Base-by-base conservation (phyloP, 306 rosid species). In the Abrus pulchellus region DNA sequence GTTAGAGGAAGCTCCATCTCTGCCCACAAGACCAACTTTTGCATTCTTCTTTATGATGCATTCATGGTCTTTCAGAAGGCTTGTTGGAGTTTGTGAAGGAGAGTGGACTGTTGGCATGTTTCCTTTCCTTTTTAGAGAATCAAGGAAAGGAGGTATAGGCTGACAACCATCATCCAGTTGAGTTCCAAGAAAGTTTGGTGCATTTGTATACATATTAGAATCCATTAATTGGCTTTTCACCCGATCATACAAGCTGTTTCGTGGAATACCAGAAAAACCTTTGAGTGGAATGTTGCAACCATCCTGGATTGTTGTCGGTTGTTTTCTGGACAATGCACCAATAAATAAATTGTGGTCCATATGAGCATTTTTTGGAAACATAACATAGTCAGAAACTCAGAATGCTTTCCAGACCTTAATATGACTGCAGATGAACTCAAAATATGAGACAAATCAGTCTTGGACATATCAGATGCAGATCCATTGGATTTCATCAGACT, bases 1-100 rank as follows among this genome's bases (percentile, higher is more conserved):
- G 80, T 85, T 88, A 56, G 93, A 91, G 72, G 63, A 66, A 73
- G 88, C 76, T 74, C 85, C 87, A 74, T 76, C 87, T 76, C 81
- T 65, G 78, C 85, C 78, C 53, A 68, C 81, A 72, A 88, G 73
- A 72, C 80, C 78, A 74, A 70, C 72, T 32, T 81, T 77, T 10
- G 67, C 78, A 54, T 68, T 84, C 62, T 64, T 65, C 40, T 43
- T 76, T 82, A 57, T 81, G 43, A 79, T 79, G 73, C 85, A 78
- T 28, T 70, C 83, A 48, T 83, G 87, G 44, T 81, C 89, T 73
- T 82, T 85, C 74, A 53, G 57, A 65, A 40, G 49, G 73, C 78
- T 85, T 76, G 82, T 83, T 52, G 68, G 69, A 69, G 74, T 85
- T 78, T 85, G 88, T 68, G 82, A 68, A 75, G 84, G 45, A 67